Evolutionary conservation across 768 basidiomycete genomes (phyloP).

Genomic region (Serendipita sp.): DNA sequence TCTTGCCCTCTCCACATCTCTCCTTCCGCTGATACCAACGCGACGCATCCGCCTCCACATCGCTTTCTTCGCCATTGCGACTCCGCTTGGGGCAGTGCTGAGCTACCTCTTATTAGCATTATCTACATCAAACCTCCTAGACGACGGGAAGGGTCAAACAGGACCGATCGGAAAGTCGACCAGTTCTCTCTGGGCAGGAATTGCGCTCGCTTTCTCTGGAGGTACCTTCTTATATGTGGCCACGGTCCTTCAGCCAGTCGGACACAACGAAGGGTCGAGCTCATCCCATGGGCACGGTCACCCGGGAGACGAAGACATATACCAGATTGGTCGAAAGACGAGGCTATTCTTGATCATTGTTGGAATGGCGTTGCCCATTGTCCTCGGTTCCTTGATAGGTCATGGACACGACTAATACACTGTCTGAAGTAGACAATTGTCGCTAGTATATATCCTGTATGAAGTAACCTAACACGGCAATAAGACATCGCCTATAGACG

Average conservation of each 20-base stretch:
- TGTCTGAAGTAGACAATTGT: too few species aligned
- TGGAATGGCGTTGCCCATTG: constrained; percentile 60
- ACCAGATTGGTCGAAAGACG: constrained; percentile 29
- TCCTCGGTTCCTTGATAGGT: constrained; percentile 42
- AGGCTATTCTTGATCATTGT: constrained; percentile 39
- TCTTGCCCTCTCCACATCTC: constrained; percentile 71
- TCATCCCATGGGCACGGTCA: constrained; percentile 26
- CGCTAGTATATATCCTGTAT: too few species aligned
- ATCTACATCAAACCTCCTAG: constrained; percentile 23
- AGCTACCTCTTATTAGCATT: constrained; percentile 54
- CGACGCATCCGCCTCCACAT: constrained; percentile 59
- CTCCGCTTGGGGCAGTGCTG: constrained; percentile 66
- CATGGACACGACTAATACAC: constrained; percentile 26
- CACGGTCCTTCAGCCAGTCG: constrained; percentile 65
- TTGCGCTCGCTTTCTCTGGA: constrained; percentile 72
- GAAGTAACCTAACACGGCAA: too few species aligned
- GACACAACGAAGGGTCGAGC: background rate
- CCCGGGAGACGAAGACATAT: constrained; percentile 19
- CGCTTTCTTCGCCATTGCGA: constrained; percentile 64
- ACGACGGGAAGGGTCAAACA: background rate
- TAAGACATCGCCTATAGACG: too few species aligned
- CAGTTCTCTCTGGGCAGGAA: constrained; percentile 38
- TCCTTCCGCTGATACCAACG: constrained; percentile 59
- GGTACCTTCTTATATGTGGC: constrained; percentile 93
- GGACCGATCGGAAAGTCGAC: constrained; percentile 6